Base-by-base conservation (phyloP, 306 rosid species). In the Lathyrus tuberosus region DNA sequence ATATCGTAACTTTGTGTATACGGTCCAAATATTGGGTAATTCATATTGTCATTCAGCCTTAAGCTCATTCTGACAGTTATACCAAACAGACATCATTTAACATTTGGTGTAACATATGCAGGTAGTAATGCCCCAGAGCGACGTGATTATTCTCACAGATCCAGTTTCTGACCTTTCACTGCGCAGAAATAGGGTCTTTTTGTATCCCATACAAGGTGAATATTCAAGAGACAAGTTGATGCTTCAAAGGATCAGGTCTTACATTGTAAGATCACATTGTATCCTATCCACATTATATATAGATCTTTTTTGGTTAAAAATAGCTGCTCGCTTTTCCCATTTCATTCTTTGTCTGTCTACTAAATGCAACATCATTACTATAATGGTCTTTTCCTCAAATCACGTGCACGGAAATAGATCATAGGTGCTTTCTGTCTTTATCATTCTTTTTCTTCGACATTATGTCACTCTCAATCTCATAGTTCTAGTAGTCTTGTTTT, bases 241-340 rank as follows among this genome's bases (percentile, higher is more conserved):
- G 97, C 97, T 94, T 79, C 98, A 90, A 84, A 90, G 98, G 91
- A 91, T 90, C 89, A 88, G 91, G 91, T 88, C 97, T 83, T 94
- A 94, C 92, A 90, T 94, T 81, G 98, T 87, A 94, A 87, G 98
- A 81, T 82, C 78, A 82, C 78, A 31, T 65, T 81, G 76, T 85
- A 69, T 63, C 76, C 17, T 22, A 22, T 22, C 76, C 17, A 65
- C 52, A 49, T 52, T 82, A 77, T 72, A 58, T 79, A 47, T 76
- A 64, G 81, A 83, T 65, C n/a, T 68, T 70, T 70, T 57, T 42
- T 70, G 64, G 47, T 46, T 61, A 59, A 31, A 70, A 5, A 38
- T 42, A 62, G 41, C 14, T 54, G 58, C 62, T 48, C 33, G 13
- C 46, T 15, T 49, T 53, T 30, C 47, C 44, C 41, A 9, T 38